Conservation (phyloP, 2,329 filamentous ascomycete genomes). For the Escovopsis sp. region DNA sequence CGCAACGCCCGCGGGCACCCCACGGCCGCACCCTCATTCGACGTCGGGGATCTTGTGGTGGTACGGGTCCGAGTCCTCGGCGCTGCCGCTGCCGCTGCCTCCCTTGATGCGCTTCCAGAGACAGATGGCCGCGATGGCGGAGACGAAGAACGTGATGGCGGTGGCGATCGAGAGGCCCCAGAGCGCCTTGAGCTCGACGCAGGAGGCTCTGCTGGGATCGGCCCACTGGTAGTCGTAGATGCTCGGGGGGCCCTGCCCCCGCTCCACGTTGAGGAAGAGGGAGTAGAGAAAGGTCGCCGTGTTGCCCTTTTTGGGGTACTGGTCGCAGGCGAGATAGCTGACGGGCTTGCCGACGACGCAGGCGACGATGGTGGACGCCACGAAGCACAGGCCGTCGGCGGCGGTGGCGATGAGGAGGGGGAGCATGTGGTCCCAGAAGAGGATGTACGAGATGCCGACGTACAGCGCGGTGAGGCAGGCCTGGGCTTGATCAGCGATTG, state of each 20-base stretch:
- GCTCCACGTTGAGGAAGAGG: slow-evolving; percentile 24
- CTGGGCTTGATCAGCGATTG: background rate
- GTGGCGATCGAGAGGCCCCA: slow-evolving; percentile 77
- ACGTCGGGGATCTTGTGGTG: slow-evolving; percentile 28
- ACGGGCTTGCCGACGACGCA: slow-evolving; percentile 68
- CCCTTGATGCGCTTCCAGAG: slow-evolving; percentile 48
- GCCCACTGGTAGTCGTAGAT: slow-evolving; percentile 30
- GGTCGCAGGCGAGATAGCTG: slow-evolving; percentile 58
- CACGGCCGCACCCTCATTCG: slow-evolving; percentile 36
- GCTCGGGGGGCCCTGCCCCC: slow-evolving; percentile 1
- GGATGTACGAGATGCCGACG: slow-evolving; percentile 64
- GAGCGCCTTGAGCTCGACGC: slow-evolving; percentile 71
- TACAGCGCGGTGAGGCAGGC: slow-evolving; percentile 68
- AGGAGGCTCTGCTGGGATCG: slow-evolving; percentile 45
- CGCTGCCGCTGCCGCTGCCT: slow-evolving; percentile 9
- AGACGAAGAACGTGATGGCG: slow-evolving; percentile 55
- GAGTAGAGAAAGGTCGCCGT: slow-evolving; percentile 31
- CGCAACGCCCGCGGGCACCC: slow-evolving; percentile 13
- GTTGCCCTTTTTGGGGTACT: slow-evolving; percentile 27
- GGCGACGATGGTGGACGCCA: slow-evolving; percentile 65
- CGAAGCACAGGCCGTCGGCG: slow-evolving; percentile 54
- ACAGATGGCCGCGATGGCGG: slow-evolving; percentile 40
- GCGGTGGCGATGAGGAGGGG: slow-evolving; percentile 55
- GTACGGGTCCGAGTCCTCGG: too few relatives aligned
- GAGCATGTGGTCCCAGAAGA: slow-evolving; percentile 63